These are phyloP conservation scores for Colletotrichum musicola DNA, from an alignment of 2,329 filamentous ascomycete genomes.

Conservation along the genomic window DNA sequence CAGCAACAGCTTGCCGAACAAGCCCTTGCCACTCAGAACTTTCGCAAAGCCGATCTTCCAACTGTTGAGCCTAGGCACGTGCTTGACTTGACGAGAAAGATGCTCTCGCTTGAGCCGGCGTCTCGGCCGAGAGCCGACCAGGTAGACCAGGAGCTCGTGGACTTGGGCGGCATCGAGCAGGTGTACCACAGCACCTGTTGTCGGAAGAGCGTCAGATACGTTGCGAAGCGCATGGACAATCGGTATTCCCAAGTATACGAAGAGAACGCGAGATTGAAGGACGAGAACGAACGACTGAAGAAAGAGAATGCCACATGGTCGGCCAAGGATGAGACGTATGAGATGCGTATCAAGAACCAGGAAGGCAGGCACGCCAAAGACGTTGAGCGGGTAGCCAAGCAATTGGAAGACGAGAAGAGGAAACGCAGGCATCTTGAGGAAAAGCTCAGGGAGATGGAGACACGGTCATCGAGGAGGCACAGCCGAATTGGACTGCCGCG, in stretches of 20 bases:
- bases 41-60: conserved; percentile 51
- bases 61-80: conserved; percentile 57
- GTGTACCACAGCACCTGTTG: conserved; percentile 61
- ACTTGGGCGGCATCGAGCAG: conserved; percentile 61
- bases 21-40: conserved; percentile 53
- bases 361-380: conserved; percentile 50
- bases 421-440: conserved; percentile 48
- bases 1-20: conserved; percentile 50
- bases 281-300: conserved; percentile 49
- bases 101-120: conserved; percentile 50
- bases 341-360: conserved; percentile 52
- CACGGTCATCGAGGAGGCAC: conserved; percentile 5
- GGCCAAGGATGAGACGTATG: conserved; percentile 55
- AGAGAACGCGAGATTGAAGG: conserved; percentile 44
- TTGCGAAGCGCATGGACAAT: conserved; percentile 53
- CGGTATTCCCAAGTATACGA: conserved; percentile 44
- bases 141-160: conserved; percentile 56
- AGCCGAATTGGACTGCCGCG: conserved; percentile 17
- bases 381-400: conserved; percentile 48
- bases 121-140: conserved; percentile 51
- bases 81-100: conserved; percentile 51
- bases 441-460: conserved; percentile 42
- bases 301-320: conserved; percentile 52
- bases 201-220: conserved; percentile 50
- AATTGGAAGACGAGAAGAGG: conserved; percentile 52